Evolutionary conservation across 2,329 filamentous ascomycete species (phyloP).

Genomic region (Elsinoe fawcettii): DNA sequence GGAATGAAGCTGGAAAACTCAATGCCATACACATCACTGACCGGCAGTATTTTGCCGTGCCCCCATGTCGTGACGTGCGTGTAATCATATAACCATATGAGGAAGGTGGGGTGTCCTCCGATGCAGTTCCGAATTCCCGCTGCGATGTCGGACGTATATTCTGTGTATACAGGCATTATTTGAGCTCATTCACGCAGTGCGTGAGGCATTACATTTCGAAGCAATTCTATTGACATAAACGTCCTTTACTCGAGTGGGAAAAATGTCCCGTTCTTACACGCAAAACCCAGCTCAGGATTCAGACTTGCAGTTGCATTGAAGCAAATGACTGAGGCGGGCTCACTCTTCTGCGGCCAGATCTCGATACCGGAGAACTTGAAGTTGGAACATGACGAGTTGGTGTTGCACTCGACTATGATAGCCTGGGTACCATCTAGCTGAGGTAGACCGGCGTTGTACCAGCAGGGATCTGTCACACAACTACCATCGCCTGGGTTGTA

Average conservation of each 20-base stretch:
- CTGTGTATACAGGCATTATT: background rate
- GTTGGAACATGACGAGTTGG: conserved; percentile 31
- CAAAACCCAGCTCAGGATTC: conserved; percentile 22
- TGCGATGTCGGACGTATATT: background rate
- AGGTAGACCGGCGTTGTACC: conserved; percentile 36
- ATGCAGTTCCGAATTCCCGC: background rate
- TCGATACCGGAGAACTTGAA: conserved; percentile 23
- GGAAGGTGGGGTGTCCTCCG: conserved; percentile 4
- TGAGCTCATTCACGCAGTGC: background rate
- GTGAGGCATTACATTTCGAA: background rate
- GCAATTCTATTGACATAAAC: background rate
- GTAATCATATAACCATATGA: background rate
- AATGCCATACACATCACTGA: background rate
- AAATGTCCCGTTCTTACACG: conserved; percentile 23
- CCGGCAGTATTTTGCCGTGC: background rate
- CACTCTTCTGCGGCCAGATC: conserved; percentile 21
- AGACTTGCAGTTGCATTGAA: conserved; percentile 21
- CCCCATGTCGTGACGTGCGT: background rate
- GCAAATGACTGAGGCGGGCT: conserved; percentile 20
- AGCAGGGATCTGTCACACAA: conserved; percentile 38
- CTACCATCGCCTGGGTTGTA: conserved; percentile 37
- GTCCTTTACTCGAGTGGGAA: conserved; percentile 13
- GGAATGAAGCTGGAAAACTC: background rate
- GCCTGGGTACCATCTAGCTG: conserved; percentile 36
- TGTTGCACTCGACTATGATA: conserved; percentile 38